Base-by-base conservation (phyloP, 495 filamentous ascomycete species). In the Haplographium delicatum region DNA sequence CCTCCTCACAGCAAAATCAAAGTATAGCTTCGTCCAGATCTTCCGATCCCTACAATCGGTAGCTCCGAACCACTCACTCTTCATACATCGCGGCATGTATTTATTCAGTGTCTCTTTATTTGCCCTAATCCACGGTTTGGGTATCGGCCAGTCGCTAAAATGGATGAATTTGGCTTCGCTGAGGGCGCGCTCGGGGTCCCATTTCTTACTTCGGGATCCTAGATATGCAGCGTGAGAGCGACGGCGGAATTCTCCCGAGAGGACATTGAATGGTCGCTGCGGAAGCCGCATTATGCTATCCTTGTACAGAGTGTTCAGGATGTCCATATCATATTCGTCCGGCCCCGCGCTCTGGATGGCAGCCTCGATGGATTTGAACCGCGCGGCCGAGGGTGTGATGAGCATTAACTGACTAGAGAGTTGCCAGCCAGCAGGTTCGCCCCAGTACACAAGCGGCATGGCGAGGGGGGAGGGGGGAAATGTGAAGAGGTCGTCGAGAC, bases 81-180 rank as follows among this genome's bases (percentile, higher is more conserved):
- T 26, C 34, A 8, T 22, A 43, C 57, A 60, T 34, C 31, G 50
- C 30, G 57, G 52, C 57, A 56, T 56, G 30, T 53, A 43, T 19
- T 45, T 56, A 50, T 56, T 60, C 39, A 56, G 15, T 15, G 56
- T 4, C 13, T 50, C 53, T 25, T 53, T 48, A 7, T 11, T 47
- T 4, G 53, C 48, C 19, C 45, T 31, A 19, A 76, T 16, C 72
- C 68, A 65, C 78, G 85, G 8, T 71, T 86, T 86, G 0, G 83
- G 83, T 35, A 85, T 54, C 6, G 83, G 83, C 78, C 78, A 83
- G 57, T 87, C 84, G 11, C 73, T 79, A 56, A 88, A 88, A 61
- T 85, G 84, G 1, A 88, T 72, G 10, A 86, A 68, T 48, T 79
- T 84, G 1, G 81, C 81, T 55, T 85, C 77, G 3, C 65, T 59